Evolutionary conservation across 257 asterid species (phyloP).

Genomic region (Nicotiana noctiflora): DNA sequence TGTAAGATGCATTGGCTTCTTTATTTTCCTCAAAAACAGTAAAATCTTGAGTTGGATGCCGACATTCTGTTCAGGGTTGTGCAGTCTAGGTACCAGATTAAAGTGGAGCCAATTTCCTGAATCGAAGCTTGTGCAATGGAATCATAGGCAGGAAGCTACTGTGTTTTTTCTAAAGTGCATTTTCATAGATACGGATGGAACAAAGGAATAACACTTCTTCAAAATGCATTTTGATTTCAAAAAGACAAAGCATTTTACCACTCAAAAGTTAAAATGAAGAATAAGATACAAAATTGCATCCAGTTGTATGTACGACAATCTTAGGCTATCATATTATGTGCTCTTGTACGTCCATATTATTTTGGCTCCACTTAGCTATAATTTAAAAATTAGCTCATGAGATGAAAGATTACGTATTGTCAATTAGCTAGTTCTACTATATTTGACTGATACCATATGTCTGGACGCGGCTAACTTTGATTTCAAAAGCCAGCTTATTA

Average conservation of each 20-base stretch:
- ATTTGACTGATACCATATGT: too few relatives aligned
- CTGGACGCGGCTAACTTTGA: too few relatives aligned
- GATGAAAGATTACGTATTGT: neutral
- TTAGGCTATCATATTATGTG: too few relatives aligned
- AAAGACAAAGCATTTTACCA: neutral
- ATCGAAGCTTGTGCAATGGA: neutral
- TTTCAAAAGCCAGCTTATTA: too few relatives aligned
- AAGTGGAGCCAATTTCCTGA: slow-evolving; percentile 1
- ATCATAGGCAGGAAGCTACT: neutral
- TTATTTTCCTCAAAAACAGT: slow-evolving; percentile 1
- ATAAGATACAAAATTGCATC: neutral
- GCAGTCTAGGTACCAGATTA: slow-evolving; percentile 7
- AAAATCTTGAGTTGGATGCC: slow-evolving; percentile 4
- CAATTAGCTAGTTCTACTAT: too few relatives aligned
- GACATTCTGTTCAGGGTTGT: slow-evolving; percentile 4
- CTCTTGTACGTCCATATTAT: too few relatives aligned
- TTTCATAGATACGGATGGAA: neutral
- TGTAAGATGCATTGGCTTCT: neutral
- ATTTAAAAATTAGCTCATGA: neutral
- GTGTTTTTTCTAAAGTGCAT: neutral
- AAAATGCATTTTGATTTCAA: neutral
- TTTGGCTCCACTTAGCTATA: too few relatives aligned
- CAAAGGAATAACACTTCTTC: neutral
- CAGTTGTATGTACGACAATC: neutral
- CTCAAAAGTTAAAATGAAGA: neutral